Evolutionary conservation across 129 eudicot species (phyloP).

Genomic region (Flaveria sonorensis): DNA sequence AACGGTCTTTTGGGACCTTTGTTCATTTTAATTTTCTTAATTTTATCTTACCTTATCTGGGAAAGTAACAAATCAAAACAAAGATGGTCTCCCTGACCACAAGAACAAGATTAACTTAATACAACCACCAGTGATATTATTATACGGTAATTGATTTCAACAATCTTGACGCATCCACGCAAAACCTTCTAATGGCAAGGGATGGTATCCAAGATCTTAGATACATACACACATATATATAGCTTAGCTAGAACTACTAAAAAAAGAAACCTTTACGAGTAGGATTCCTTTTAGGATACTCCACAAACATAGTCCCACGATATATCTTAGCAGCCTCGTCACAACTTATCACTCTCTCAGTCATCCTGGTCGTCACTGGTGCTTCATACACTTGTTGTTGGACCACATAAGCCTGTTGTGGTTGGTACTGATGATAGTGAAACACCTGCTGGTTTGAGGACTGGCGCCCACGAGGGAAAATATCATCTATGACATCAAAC

Average conservation of each 20-base stretch:
- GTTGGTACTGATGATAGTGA: slow-evolving; percentile 27
- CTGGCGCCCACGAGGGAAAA: slow-evolving; percentile 10
- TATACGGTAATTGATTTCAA: neutral
- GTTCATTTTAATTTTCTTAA: neutral
- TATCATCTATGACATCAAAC: slow-evolving; percentile 35
- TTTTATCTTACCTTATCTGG: no score
- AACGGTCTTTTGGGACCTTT: neutral
- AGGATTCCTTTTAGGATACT: slow-evolving; percentile 17
- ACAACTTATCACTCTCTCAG: slow-evolving; percentile 30
- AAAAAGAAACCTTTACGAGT: slow-evolving; percentile 34
- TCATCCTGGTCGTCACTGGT: neutral
- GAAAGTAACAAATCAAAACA: neutral
- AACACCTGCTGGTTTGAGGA: neutral
- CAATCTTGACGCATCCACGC: slow-evolving; percentile 17
- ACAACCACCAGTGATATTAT: neutral
- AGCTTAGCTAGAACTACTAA: neutral
- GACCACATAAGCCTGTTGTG: slow-evolving; percentile 33
- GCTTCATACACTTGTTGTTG: slow-evolving; percentile 20
- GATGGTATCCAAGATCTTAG: slow-evolving; percentile 10
- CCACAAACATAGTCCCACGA: slow-evolving; percentile 36
- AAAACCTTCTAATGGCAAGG: slow-evolving; percentile 12
- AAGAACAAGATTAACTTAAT: neutral
- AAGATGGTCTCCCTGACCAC: neutral
- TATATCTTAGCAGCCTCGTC: slow-evolving; percentile 40
- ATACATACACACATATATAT: neutral